These are phyloP conservation scores for Daedaleopsis nitida DNA, from an alignment of 768 basidiomycete genomes.

Conservation along the genomic window DNA sequence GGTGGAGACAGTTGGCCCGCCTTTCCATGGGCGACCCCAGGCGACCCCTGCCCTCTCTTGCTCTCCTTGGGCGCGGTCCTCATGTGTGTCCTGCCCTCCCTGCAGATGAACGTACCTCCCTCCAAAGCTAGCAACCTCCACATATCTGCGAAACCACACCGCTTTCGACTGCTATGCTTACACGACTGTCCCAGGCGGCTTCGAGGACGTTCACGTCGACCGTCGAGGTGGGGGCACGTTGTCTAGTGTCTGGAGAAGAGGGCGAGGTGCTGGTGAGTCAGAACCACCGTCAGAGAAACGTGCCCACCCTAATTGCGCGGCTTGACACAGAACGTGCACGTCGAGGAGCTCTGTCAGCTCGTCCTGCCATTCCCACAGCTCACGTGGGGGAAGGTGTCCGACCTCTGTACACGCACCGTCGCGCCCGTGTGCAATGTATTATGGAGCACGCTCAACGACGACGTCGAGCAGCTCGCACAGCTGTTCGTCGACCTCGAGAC, in stretches of 20 bases:
- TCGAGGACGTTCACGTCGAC: constrained; percentile 12
- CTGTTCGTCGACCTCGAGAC: constrained; percentile 44
- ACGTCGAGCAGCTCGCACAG: constrained; percentile 44
- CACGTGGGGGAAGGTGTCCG: constrained; percentile 25
- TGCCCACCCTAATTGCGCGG: neutral
- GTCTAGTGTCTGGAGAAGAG: neutral
- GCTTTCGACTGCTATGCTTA: constrained; percentile 5
- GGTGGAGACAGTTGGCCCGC: neutral
- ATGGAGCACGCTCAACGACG: constrained; percentile 37
- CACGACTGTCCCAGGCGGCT: constrained; percentile 15
- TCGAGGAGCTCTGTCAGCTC: constrained; percentile 24
- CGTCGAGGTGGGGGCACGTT: constrained; percentile 10
- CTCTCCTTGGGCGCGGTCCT: constrained; percentile 9
- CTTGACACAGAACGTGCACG: constrained; percentile 24
- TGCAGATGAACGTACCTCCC: constrained; percentile 13
- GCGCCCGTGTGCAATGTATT: constrained; percentile 35
- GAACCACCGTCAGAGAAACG: no score
- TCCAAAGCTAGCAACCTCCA: constrained; percentile 8
- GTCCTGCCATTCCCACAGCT: constrained; percentile 24
- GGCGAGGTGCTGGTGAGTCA: constrained; percentile 10
- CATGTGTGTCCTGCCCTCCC: constrained; percentile 15
- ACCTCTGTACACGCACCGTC: constrained; percentile 25
- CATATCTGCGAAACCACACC: neutral
- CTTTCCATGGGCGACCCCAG: neutral
- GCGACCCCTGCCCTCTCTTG: no score